phyloP scores from a whole-genome alignment of 179 eudicot species.

The Gypsophila paniculata region DNA sequence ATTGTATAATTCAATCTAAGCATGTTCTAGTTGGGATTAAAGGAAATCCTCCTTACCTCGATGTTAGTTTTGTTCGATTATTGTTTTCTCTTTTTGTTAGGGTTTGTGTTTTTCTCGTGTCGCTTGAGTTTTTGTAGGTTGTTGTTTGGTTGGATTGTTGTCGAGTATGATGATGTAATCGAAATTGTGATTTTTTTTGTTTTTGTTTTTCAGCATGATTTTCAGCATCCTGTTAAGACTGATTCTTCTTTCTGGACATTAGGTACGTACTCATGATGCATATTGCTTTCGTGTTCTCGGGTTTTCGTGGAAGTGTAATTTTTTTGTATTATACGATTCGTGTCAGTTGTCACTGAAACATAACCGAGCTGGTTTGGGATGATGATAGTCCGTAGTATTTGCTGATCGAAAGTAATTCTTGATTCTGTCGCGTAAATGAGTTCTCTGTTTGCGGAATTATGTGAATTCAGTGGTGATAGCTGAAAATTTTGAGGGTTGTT shows the following conservation, averaged over 20 bases:
- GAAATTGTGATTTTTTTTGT: not conserved
- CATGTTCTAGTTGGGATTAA: conserved; percentile 90
- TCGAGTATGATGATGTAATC: not conserved
- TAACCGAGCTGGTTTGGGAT: not conserved
- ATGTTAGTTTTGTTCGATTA: conserved; percentile 33
- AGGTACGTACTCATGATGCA: conserved; percentile 36
- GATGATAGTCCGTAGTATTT: not conserved
- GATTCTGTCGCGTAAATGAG: not conserved
- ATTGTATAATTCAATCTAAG: conserved; percentile 68
- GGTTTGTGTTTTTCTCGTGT: not conserved
- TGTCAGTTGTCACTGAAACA: not conserved
- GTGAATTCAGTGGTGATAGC: not conserved
- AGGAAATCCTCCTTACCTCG: conserved; percentile 88
- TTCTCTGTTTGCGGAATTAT: not conserved
- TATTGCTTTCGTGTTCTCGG: not conserved
- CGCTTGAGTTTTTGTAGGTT: not conserved
- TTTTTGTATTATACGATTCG: not conserved
- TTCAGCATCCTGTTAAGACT: conserved; percentile 68
- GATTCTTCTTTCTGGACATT: conserved; percentile 92
- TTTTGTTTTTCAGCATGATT: conserved; percentile 65
- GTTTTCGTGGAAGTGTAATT: not conserved
- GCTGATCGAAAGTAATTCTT: not conserved
- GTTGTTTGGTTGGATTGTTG: conserved; percentile 14
- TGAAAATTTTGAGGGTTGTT: not conserved
- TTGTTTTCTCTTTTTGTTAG: not conserved